Percentiles rank a stretch among this genome's conserved stretches.
These are phyloP conservation scores for Chrysoporthe deuterocubensis DNA, from an alignment of 2,329 filamentous ascomycete genomes.

Conservation along the genomic window DNA sequence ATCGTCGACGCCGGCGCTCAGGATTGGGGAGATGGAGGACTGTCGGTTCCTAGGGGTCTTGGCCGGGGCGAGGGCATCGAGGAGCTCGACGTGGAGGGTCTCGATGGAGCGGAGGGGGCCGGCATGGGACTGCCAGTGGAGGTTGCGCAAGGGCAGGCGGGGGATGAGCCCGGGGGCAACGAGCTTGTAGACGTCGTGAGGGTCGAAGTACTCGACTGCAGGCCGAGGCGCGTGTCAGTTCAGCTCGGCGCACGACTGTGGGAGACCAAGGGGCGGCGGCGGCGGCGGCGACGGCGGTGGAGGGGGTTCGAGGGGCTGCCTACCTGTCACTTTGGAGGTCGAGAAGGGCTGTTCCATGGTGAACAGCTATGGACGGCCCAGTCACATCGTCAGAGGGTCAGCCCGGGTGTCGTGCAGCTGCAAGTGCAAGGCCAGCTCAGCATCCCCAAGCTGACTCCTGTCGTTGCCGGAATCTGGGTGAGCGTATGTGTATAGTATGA, in stretches of 20 bases:
- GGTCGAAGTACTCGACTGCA: slow-evolving; percentile 94
- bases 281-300: slow-evolving; percentile 30
- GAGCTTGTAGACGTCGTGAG: slow-evolving; percentile 83
- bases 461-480: not conserved
- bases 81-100: slow-evolving; percentile 86
- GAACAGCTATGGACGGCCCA: slow-evolving; percentile 40
- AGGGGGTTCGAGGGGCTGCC: slow-evolving; percentile 22
- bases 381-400: slow-evolving; percentile 13
- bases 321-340: slow-evolving; percentile 79
- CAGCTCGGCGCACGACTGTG: slow-evolving; percentile 9
- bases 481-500: not conserved
- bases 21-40: slow-evolving; percentile 18
- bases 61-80: slow-evolving; percentile 56
- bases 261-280: slow-evolving; percentile 29
- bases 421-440: slow-evolving; percentile 27
- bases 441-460: slow-evolving; percentile 13
- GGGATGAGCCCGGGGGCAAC: slow-evolving; percentile 77
- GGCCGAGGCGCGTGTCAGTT: slow-evolving; percentile 14
- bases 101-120: slow-evolving; percentile 92
- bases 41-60: slow-evolving; percentile 32
- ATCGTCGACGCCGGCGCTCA: slow-evolving; percentile 51
- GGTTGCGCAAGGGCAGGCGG: slow-evolving; percentile 83
- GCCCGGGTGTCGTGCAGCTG: slow-evolving; percentile 6
- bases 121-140: slow-evolving; percentile 96
- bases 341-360: slow-evolving; percentile 70